Evolutionary conservation across 2,329 filamentous ascomycete species (phyloP), one percentile per base, ranked within the genome.

Genomic region (Pyrenochaeta sp.): DNA sequence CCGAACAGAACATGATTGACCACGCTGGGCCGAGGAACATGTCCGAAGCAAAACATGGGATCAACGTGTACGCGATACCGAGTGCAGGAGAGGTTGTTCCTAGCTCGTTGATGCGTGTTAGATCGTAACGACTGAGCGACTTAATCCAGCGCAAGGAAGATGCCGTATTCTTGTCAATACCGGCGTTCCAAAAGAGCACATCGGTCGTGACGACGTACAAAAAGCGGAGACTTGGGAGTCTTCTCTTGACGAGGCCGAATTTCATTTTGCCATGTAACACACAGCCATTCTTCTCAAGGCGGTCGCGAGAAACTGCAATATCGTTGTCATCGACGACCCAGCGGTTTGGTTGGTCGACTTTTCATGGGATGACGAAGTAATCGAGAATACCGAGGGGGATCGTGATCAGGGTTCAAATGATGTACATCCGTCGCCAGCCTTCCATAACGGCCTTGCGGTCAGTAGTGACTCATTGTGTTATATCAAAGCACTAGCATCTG

Each of bases 111-210:
- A 86, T 68, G 15, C 73, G 74, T 1, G 80, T 72, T 0, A 75
- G 75, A 0, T 78, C 76, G 65, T 79, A 86, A 1, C 82, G 75
- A 0, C 78, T 65, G 10, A 86, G 66, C 2, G 80, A 83, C 68
- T 86, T 86, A 44, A 87, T 77, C 84, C 84, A 87, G 0, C 87
- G 76, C 2, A 86, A 70, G 56, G 83, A 86, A 0, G 78, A 80
- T 2, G 82, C 84, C 0, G 79, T 75, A 15, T 68, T 77, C 1
- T 78, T 80, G 47, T 83, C 80, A 45, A 64, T 61, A n/a, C 80
- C 70, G 5, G 79, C 77, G 56, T 86, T 86, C 82, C 83, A 87
- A 72, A 87, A 87, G n/a, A 86, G 73, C 3, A 85, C 75, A 45
- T 84, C 81, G 37, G 83, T 76, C 1, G 81, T 52, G 0, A 85